A percentile compares a stretch with the other conserved stretches of the same genome.
phyloP scores from a whole-genome alignment of 2,329 filamentous ascomycete species.

The Ophiognomonia clavigignenti-juglandacearum region DNA sequence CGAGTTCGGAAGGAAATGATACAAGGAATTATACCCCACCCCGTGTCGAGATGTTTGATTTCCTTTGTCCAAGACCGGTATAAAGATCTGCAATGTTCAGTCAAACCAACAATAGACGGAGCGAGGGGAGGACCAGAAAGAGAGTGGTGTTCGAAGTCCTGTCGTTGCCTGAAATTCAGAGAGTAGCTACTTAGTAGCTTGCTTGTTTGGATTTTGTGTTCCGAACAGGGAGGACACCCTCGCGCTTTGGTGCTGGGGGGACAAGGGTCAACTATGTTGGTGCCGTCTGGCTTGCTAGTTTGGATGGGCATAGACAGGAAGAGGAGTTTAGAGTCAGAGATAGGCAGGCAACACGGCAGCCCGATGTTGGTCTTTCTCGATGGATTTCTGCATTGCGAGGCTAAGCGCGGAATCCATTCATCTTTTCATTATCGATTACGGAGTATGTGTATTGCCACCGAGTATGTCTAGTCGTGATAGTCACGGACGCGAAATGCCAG shows the following conservation, averaged over 20 bases:
- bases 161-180: slow-evolving; percentile 1
- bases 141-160: not conserved
- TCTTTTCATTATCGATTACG: slow-evolving; percentile 10
- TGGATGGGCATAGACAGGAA: not conserved
- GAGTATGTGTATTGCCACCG: too few species aligned
- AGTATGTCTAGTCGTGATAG: slow-evolving; percentile 8
- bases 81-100: slow-evolving; percentile 6
- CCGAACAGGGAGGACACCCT: not conserved
- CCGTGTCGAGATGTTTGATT: slow-evolving; percentile 7
- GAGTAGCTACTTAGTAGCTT: too few species aligned
- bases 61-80: slow-evolving; percentile 9
- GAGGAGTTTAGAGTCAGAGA: not conserved
- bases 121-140: not conserved
- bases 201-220: slow-evolving; percentile 9
- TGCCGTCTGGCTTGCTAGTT: not conserved
- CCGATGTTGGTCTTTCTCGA: not conserved
- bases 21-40: slow-evolving; percentile 11
- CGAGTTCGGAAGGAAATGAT: not conserved
- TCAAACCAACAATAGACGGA: slow-evolving; percentile 12
- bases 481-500: slow-evolving; percentile 10
- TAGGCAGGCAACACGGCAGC: not conserved
- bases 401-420: slow-evolving; percentile 4
- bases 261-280: not conserved
- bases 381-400: slow-evolving; percentile 7
- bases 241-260: not conserved